Evolutionary conservation across 371 early-diverging fungal species (phyloP), one percentile per base, ranked within the genome.

Genomic region (Chytridium lagenaria): DNA sequence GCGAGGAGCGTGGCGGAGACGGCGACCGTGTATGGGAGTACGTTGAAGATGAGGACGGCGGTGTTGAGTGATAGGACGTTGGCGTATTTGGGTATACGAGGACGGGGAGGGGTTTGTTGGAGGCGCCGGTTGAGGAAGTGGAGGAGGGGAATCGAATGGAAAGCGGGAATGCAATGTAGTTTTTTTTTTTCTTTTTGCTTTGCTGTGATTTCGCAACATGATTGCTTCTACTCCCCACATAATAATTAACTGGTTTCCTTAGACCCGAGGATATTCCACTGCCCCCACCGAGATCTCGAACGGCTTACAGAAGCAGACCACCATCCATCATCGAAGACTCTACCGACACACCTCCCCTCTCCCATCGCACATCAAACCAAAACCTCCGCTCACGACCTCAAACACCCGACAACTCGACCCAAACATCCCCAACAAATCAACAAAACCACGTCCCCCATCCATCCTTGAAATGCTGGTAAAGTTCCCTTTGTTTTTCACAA

Each of bases 21-120:
- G 7, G 79, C 79, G 19, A 30, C 72, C 26, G 22, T 55, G 23
- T 75, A 75, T 44, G 71, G 66, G 12, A n/a, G 22, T 19, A 40
- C 66, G 26, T 30, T 66, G 30, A 66, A 66, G 30, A 5, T 22
- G 23, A 2, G 44, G 30, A 66, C 66, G 16, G 66, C 66, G n/a
- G 3, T 66, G 44, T 28, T 69, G 10, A 38, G 50, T 22, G 74
- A 74, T 38, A 36, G 69, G n/a, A 69, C 69, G 22, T 52, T 74
- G 65, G 64, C 59, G 2, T 69, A 69, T 33, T 65, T 30, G 74
- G 74, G 23, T 74, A 69, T 33, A 69, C 52, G 22, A 30, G 72
- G 15, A 51, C 64, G 23, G 51, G 36, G 51, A 30, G 26, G 23
- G 44, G 28, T 15, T 3, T 12, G 22, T 52, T 52, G 23, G 55